Evolutionary conservation across 139 green algal genomes (phyloP).

Genomic region (Auxenochlorella protothecoides): DNA sequence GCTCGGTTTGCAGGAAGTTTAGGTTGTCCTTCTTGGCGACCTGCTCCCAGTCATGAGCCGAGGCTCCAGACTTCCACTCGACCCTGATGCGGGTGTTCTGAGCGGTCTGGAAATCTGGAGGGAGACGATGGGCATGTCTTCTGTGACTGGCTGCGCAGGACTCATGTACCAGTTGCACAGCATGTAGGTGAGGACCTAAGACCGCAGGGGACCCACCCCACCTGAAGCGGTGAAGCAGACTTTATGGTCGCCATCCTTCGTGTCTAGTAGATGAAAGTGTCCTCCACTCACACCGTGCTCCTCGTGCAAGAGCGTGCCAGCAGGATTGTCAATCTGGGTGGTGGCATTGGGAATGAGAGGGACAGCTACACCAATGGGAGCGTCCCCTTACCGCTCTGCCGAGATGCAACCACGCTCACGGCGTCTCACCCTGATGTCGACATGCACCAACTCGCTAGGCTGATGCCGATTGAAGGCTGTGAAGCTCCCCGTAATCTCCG

Average conservation of each 20-base stretch:
- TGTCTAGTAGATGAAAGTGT: neutral
- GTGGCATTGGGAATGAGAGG: neutral
- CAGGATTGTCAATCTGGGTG: neutral
- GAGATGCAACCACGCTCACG: neutral
- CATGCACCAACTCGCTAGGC: neutral
- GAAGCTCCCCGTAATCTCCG: constrained; percentile 11
- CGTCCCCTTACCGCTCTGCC: too few species aligned
- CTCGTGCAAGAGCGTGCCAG: neutral
- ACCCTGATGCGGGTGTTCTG: constrained; percentile 55
- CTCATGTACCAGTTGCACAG: neutral
- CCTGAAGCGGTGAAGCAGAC: neutral
- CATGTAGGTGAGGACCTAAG: neutral
- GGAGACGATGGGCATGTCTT: neutral
- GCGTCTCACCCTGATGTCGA: constrained; percentile 7
- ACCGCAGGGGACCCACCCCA: neutral
- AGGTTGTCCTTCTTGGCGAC: constrained; percentile 94
- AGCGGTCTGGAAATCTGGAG: constrained; percentile 48
- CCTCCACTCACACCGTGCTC: neutral
- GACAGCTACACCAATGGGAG: neutral
- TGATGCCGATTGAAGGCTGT: constrained; percentile 4
- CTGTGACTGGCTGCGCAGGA: neutral
- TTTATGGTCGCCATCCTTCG: neutral
- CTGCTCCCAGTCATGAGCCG: constrained; percentile 70
- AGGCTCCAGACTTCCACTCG: constrained; percentile 78
- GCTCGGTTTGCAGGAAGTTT: constrained; percentile 67